Evolutionary conservation across 176 grass and related monocot genomes (phyloP), one percentile per base, ranked within the genome.

Genomic region (Oryza brachyantha): DNA sequence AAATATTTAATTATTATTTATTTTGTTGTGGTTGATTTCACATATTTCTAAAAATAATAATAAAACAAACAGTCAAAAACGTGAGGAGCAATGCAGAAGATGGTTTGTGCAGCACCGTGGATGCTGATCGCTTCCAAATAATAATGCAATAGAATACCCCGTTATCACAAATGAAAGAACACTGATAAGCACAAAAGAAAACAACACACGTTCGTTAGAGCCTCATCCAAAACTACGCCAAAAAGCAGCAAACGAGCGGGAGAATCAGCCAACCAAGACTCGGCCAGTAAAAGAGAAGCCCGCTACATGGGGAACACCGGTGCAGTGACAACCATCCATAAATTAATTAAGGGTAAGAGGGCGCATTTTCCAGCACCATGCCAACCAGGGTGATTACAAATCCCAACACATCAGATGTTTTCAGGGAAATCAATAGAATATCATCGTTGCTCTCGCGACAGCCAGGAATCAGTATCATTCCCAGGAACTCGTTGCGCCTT

Each of bases 401-500:
- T 55, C 76, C 38, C 70, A 62, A 84, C 62, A 84, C 62, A 79
- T 75, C 63, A 69, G 48, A 8, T 52, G 52, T 78, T 81, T 86
- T 75, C 75, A 63, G 66, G 76, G 55, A 71, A 61, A 66, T 70
- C 66, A 91, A 87, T 77, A 78, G 72, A 87, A 77, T 72, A 81
- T 39, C 36, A 46, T 36, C 52, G 14, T 84, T 55, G 48, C 61
- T 64, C 11, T 64, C 11, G 32, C 17, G 14, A 21, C 52, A 24
- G 19, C 22, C 12, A 3, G 65, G 66, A 24, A 72, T 69, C 34
- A 29, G 59, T 50, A 80, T 87, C 72, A 96, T 31, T 96, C 93
- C 93, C 92, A 95, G 19, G 92, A 90, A 85, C 92, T 95, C 32
- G 86, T 83, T 27, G 84, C 70, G 11, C 78, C 82, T 58, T 84